Percentiles rank a stretch among this genome's conserved stretches.
phyloP scores from a whole-genome alignment of 257 asterid species.

The Solanum neorickii region DNA sequence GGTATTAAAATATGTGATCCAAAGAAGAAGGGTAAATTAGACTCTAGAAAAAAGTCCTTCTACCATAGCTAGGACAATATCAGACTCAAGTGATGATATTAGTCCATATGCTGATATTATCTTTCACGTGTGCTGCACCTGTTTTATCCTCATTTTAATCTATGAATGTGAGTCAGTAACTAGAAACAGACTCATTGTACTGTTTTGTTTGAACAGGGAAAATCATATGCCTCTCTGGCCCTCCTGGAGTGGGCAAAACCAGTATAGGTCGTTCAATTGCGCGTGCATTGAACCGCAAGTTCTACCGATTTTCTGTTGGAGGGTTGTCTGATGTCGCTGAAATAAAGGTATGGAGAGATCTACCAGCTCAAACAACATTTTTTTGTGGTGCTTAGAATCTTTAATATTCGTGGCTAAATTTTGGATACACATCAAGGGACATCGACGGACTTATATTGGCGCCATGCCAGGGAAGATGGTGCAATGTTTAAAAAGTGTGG shows the following conservation, averaged over 20 bases:
- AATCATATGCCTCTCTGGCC: constrained; percentile 95
- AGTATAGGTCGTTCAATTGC: constrained; percentile 99
- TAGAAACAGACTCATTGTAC: not conserved
- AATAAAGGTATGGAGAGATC: constrained; percentile 54
- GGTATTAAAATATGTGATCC: not conserved
- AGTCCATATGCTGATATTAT: not conserved
- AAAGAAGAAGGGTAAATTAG: not conserved
- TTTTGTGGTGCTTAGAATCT: not conserved
- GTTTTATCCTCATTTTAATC: not conserved
- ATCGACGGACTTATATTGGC: constrained; percentile 97
- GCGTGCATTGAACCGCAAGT: constrained; percentile 94
- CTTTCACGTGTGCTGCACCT: not conserved
- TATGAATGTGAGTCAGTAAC: not conserved
- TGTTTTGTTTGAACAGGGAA: constrained; percentile 49
- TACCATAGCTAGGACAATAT: not conserved
- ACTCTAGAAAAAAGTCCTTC: not conserved
- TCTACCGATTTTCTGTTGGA: constrained; percentile 96
- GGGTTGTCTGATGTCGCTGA: constrained; percentile 99
- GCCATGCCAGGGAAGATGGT: constrained; percentile 99
- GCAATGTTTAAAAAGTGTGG: constrained; percentile 91
- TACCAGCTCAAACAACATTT: not conserved
- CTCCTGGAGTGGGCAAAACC: constrained; percentile 99
- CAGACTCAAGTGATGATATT: not conserved
- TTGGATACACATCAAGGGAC: constrained; percentile 53
- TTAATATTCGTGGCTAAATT: constrained; percentile 4